These are phyloP conservation scores for Phanerochaete sordida DNA, from an alignment of 768 basidiomycete genomes.

Conservation along the genomic window DNA sequence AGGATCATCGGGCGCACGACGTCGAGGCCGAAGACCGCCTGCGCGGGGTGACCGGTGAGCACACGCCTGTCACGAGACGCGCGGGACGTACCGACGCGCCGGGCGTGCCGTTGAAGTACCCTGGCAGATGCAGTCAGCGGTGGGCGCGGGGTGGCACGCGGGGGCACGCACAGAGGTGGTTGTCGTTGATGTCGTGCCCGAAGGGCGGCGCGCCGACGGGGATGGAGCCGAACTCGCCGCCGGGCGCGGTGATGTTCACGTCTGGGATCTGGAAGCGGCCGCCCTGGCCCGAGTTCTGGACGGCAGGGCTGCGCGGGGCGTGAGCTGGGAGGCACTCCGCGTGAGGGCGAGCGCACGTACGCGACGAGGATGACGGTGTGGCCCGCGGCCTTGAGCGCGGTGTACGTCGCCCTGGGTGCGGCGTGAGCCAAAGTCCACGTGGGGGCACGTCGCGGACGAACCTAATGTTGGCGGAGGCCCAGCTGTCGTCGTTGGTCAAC, in stretches of 20 bases:
- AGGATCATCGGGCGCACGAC: slow-evolving; percentile 25
- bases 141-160: not conserved
- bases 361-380: slow-evolving; percentile 29
- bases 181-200: slow-evolving; percentile 22
- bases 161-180: slow-evolving; percentile 24
- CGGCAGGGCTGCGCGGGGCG: slow-evolving; percentile 20
- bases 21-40: slow-evolving; percentile 27
- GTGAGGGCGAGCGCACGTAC: slow-evolving; percentile 11
- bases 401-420: slow-evolving; percentile 23
- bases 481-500: slow-evolving; percentile 30
- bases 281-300: slow-evolving; percentile 30
- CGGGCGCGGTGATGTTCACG: slow-evolving; percentile 27
- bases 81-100: slow-evolving; percentile 20
- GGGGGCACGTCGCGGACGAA: not conserved
- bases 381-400: slow-evolving; percentile 23
- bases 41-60: not conserved
- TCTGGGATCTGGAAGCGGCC: slow-evolving; percentile 28
- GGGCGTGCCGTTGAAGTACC: slow-evolving; percentile 32
- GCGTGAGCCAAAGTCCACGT: not conserved
- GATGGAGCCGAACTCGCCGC: slow-evolving; percentile 28
- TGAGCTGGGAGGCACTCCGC: not conserved
- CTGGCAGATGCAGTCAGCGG: slow-evolving; percentile 10
- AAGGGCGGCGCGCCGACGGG: slow-evolving; percentile 29
- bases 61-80: not conserved
- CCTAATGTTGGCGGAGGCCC: slow-evolving; percentile 33